These are phyloP conservation scores for Sanghuangporus sanghuang DNA, from an alignment of 1,284 basidiomycete species.

Conservation along the genomic window DNA sequence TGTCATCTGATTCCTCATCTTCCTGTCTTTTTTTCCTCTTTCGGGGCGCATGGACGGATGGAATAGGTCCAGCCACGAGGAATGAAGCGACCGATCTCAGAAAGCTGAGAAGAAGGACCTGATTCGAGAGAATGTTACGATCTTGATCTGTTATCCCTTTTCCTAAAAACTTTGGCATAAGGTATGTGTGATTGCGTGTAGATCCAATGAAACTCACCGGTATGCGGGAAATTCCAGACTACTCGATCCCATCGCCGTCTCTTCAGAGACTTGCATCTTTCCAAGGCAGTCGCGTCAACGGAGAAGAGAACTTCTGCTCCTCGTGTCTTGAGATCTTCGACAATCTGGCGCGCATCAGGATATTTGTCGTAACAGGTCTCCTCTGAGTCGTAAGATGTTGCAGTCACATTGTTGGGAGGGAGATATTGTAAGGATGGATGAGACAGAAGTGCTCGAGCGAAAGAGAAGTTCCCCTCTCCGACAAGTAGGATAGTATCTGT, in stretches of 20 bases:
- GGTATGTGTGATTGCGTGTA: neutral
- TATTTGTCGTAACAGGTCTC: slow-evolving; percentile 81
- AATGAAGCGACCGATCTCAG: slow-evolving; percentile 68
- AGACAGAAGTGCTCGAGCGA: slow-evolving; percentile 69
- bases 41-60: slow-evolving; percentile 42
- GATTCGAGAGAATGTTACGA: slow-evolving; percentile 90
- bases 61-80: slow-evolving; percentile 55
- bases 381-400: slow-evolving; percentile 86
- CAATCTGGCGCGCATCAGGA: slow-evolving; percentile 66
- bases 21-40: slow-evolving; percentile 30
- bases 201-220: slow-evolving; percentile 49
- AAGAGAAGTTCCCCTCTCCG: slow-evolving; percentile 98
- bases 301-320: slow-evolving; percentile 77
- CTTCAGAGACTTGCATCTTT: slow-evolving; percentile 52
- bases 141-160: slow-evolving; percentile 93
- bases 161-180: slow-evolving; percentile 42
- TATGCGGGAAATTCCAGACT: slow-evolving; percentile 97
- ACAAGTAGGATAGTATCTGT: slow-evolving; percentile 83
- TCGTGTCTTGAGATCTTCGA: slow-evolving; percentile 48
- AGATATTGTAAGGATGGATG: slow-evolving; percentile 44
- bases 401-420: slow-evolving; percentile 67
- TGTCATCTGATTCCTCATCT: slow-evolving; percentile 26
- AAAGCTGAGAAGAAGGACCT: slow-evolving; percentile 83
- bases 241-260: slow-evolving; percentile 70
- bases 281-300: slow-evolving; percentile 80